Evolutionary conservation across 2,329 filamentous ascomycete species (phyloP), one percentile per base, ranked within the genome.

Genomic region (Colletotrichum coccodes): DNA sequence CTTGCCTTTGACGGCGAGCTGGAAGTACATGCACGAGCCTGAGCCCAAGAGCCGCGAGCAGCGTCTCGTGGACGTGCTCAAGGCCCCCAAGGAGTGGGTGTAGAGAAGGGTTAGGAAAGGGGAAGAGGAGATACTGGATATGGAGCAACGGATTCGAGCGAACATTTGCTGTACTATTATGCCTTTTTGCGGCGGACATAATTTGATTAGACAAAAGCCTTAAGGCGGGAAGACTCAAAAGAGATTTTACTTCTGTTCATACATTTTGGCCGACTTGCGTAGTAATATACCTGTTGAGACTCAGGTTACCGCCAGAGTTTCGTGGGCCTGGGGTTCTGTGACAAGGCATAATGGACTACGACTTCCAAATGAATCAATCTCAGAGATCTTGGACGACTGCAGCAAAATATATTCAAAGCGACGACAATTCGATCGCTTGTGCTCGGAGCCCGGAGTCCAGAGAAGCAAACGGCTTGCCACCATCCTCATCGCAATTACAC

Each of bases 11-110:
- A 98, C 95, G 16, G 96, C 96, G 28, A 89, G 91, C 74, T 99
- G 96, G 96, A 90, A 92, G 77, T 99, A 99, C 80, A 98, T 98
- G 95, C 93, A 97, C 80, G 89, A 91, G 78, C 92, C 93, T 0
- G 90, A 91, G 76, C 90, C 90, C 72, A 90, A 90, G 68, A 92
- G 89, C 78, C 82, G 91, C 71, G 96, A 99, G 83, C 92, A 93
- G 79, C 87, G 94, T 72, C 81, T 98, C 70, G 85, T 98, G 56
- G 91, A 95, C 68, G 92, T 91, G 54, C 79, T 92, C 71, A 85
- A 83, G 76, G 84, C 88, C 36, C 90, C 91, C 23, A 89, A 86
- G 75, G 89, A 92, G 71, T 92, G 90, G 90, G 87, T 92, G 71
- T 91, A 78, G 80, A 44, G 36, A 7, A 46, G 21, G 12, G 21